Conservation (phyloP, 805 yeast genomes). For the Pichia phayaonensis region DNA sequence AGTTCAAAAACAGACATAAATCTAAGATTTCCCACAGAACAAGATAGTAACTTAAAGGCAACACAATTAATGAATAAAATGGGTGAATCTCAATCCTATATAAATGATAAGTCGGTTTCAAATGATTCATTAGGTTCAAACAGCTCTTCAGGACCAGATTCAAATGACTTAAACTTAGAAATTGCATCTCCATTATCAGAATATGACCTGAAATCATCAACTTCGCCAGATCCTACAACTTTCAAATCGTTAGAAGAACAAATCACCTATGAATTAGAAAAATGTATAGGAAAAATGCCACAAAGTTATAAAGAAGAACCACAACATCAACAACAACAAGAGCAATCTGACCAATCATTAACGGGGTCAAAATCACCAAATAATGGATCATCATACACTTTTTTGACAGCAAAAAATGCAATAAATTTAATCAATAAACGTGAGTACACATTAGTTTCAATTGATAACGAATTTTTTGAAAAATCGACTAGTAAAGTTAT, state of each 20-base stretch:
- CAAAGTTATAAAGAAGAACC: background rate
- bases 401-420: constrained; percentile 19
- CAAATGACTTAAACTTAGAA: background rate
- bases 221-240: background rate
- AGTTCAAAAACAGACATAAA: background rate
- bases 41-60: background rate
- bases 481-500: constrained; percentile 13
- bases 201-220: background rate
- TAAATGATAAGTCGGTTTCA: background rate
- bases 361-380: background rate
- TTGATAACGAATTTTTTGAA: constrained; percentile 25
- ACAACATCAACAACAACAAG: background rate
- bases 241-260: constrained; percentile 1
- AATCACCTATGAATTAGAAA: background rate
- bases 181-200: background rate
- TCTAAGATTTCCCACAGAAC: background rate
- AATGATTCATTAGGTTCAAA: background rate
- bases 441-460: constrained; percentile 17
- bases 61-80: background rate
- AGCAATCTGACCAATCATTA: background rate
- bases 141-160: background rate
- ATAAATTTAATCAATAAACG: constrained; percentile 18
- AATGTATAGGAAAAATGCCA: background rate
- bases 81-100: background rate
- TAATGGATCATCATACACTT: background rate